phyloP scores from a whole-genome alignment of 441 rosid species.

The Cnidoscolus chayamansa region DNA sequence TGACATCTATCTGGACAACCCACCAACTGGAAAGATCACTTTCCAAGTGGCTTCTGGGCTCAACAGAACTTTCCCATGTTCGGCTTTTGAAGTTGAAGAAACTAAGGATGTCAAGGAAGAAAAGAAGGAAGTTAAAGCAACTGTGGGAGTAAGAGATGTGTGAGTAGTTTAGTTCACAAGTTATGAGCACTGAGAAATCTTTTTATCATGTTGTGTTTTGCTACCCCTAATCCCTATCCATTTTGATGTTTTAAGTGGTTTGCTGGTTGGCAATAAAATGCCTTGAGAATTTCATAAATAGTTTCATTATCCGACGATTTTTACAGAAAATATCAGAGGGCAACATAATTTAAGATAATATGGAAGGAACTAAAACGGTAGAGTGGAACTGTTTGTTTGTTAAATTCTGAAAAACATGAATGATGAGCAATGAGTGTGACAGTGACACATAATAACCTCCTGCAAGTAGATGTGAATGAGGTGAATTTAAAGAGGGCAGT shows the following conservation, averaged over 20 bases:
- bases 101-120: conserved; percentile 22
- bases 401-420: too few species aligned
- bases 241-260: background rate
- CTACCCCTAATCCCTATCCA: too few species aligned
- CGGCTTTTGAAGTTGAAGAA: conserved; percentile 44
- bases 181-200: too few species aligned
- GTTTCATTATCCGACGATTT: background rate
- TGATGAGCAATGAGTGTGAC: too few species aligned
- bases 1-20: conserved; percentile 61
- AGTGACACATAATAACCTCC: too few species aligned
- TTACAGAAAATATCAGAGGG: background rate
- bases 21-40: conserved; percentile 48
- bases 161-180: background rate
- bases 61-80: conserved; percentile 47
- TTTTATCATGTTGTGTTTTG: background rate
- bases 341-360: too few species aligned
- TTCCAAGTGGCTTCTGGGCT: conserved; percentile 62
- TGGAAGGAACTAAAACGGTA: too few species aligned
- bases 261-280: conserved; percentile 19
- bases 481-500: background rate
- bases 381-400: too few species aligned
- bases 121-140: conserved; percentile 22
- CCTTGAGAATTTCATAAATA: background rate
- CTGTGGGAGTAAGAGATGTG: conserved; percentile 36
- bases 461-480: background rate